Conservation (phyloP, 306 rosid species). For the Erythrophleum fordii region DNA sequence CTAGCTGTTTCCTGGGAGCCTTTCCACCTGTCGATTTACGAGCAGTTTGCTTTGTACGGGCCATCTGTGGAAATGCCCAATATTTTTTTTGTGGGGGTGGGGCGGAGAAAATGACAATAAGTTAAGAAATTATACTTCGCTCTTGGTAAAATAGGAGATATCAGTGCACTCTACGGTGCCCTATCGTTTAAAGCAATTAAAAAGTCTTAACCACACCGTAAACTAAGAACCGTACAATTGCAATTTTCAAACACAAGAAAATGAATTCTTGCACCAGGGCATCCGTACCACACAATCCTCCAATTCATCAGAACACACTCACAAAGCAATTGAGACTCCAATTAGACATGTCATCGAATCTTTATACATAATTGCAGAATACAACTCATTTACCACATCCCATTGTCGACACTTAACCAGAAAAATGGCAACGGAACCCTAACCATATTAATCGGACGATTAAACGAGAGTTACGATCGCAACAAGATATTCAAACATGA, state of each 20-base stretch:
- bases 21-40: constrained; percentile 96
- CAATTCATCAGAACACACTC: not conserved
- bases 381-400: not conserved
- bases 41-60: constrained; percentile 98
- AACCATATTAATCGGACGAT: not conserved
- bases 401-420: not conserved
- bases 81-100: too few species aligned
- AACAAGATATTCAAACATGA: not conserved
- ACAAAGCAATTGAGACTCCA: too few species aligned
- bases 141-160: not conserved
- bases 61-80: constrained; percentile 53
- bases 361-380: not conserved
- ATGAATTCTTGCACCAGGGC: too few species aligned
- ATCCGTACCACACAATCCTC: too few species aligned
- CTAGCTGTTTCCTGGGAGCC: constrained; percentile 96
- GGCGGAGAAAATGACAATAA: not conserved
- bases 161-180: not conserved
- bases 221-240: not conserved
- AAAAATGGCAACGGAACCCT: not conserved
- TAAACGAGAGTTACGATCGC: not conserved
- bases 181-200: not conserved
- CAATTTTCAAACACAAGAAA: not conserved
- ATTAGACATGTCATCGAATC: not conserved
- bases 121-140: not conserved
- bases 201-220: not conserved